A percentile compares a stretch with the other conserved stretches of the same genome.
These are phyloP conservation scores for Pythium angustatum DNA, from an alignment of 352 stramenopile genomes.

Conservation along the genomic window DNA sequence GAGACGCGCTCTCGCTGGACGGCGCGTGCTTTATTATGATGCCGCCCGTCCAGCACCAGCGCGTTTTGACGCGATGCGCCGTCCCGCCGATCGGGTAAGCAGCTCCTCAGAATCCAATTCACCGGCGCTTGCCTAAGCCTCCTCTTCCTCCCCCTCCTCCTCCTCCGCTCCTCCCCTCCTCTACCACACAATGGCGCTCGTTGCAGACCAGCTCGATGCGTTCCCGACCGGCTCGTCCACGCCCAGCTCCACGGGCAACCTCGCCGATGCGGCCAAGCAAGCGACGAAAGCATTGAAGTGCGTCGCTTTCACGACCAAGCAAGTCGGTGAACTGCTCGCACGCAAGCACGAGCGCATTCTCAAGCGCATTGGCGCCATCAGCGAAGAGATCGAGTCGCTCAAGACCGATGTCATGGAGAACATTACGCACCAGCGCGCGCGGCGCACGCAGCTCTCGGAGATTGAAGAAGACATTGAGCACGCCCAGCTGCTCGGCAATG, in stretches of 20 bases:
- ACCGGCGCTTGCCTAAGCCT: not conserved
- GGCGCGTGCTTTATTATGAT: no score
- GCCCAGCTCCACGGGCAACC: conserved; percentile 1
- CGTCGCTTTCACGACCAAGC: conserved; percentile 62
- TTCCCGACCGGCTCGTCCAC: not conserved
- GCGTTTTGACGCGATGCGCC: no score
- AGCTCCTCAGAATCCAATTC: conserved; percentile 3
- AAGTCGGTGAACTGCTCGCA: conserved; percentile 56
- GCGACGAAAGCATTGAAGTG: conserved; percentile 67
- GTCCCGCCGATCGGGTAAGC: no score
- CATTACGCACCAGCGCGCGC: conserved; percentile 47
- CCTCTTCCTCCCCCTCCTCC: not conserved
- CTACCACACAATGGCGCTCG: not conserved
- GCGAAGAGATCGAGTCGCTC: conserved; percentile 58
- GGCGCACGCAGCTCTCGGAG: conserved; percentile 42
- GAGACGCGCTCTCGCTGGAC: not conserved
- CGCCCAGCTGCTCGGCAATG: conserved; percentile 53
- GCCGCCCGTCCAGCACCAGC: no score
- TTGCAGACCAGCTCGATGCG: conserved; percentile 7
- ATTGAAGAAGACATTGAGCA: conserved; percentile 59
- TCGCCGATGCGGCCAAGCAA: conserved; percentile 52
- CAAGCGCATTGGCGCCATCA: conserved; percentile 40
- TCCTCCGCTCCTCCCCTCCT: not conserved
- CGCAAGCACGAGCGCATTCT: conserved; percentile 52
- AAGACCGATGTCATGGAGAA: conserved; percentile 53